These are phyloP conservation scores for Linum trigynum DNA, from an alignment of 345 rosid species.

Conservation along the genomic window DNA sequence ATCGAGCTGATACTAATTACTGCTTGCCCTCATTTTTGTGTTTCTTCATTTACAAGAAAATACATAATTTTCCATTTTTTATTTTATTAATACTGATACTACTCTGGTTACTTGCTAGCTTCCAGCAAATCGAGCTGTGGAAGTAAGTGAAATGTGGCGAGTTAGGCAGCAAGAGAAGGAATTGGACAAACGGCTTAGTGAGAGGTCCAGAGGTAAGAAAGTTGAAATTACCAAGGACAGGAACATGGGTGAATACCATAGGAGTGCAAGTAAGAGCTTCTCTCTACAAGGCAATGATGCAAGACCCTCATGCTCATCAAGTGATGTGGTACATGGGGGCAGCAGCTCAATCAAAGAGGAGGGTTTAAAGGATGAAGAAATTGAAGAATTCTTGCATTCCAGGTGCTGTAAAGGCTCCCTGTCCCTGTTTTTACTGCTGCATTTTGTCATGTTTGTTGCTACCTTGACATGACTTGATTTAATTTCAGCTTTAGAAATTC, in stretches of 20 bases:
- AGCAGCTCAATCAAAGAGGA: slow-evolving; percentile 28
- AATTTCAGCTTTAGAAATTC: too few relatives aligned
- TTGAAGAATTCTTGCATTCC: slow-evolving; percentile 68
- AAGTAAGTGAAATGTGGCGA: slow-evolving; percentile 85
- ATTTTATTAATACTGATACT: not conserved
- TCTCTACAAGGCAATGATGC: slow-evolving; percentile 17
- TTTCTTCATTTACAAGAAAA: not conserved
- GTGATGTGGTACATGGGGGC: slow-evolving; percentile 15
- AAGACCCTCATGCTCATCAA: slow-evolving; percentile 32
- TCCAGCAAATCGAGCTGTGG: slow-evolving; percentile 72
- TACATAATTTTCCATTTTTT: slow-evolving; percentile 3
- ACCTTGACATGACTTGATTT: too few relatives aligned
- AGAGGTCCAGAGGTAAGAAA: slow-evolving; percentile 33
- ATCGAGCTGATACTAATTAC: too few relatives aligned
- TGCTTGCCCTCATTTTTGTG: not conserved
- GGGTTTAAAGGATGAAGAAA: slow-evolving; percentile 63
- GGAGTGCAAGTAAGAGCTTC: slow-evolving; percentile 27
- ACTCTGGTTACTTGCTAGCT: not conserved
- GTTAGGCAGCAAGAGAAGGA: slow-evolving; percentile 61
- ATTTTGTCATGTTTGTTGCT: too few relatives aligned
- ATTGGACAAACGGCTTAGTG: slow-evolving; percentile 38
- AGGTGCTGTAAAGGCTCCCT: slow-evolving; percentile 28
- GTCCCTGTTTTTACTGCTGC: too few relatives aligned
- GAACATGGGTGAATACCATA: slow-evolving; percentile 15
- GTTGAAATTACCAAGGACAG: slow-evolving; percentile 19